These are phyloP conservation scores for Aspergillus fischeri DNA, from an alignment of 2,329 filamentous ascomycete species.

Conservation along the genomic window DNA sequence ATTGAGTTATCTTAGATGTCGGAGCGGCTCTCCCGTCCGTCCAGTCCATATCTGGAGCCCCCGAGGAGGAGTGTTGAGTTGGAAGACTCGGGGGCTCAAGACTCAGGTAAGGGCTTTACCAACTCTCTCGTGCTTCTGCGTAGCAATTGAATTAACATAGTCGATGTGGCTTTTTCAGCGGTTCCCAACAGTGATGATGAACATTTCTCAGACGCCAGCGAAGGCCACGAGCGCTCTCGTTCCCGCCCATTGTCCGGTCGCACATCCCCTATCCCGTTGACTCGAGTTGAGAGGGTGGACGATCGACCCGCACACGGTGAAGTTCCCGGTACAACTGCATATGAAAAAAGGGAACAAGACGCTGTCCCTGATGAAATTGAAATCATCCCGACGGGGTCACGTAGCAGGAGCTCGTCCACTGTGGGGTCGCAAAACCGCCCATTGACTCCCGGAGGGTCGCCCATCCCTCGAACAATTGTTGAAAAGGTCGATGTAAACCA, in stretches of 20 bases:
- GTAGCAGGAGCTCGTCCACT: constrained; percentile 38
- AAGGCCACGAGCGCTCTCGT: constrained; percentile 44
- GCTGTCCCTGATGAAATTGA: constrained; percentile 63
- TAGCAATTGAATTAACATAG: background rate
- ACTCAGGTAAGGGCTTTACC: constrained; percentile 43
- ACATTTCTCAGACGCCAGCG: constrained; percentile 63
- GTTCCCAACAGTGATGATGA: constrained; percentile 54
- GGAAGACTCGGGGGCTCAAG: constrained; percentile 54
- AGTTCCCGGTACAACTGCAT: constrained; percentile 58
- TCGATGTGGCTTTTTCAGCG: constrained; percentile 22
- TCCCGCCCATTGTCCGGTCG: constrained; percentile 38
- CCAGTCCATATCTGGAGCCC: constrained; percentile 47
- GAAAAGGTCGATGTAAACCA: constrained; percentile 57
- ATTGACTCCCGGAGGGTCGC: constrained; percentile 48
- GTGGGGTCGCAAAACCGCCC: constrained; percentile 43
- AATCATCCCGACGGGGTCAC: constrained; percentile 47
- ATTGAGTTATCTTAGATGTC: constrained; percentile 29
- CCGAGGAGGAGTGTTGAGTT: constrained; percentile 53
- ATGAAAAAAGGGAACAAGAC: constrained; percentile 54
- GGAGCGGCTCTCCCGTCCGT: constrained; percentile 32
- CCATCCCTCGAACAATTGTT: constrained; percentile 57
- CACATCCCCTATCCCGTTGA: constrained; percentile 55
- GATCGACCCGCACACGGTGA: constrained; percentile 56
- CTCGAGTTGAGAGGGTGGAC: constrained; percentile 61
- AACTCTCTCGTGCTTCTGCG: background rate